Evolutionary conservation across 1,284 basidiomycete genomes (phyloP).

Genomic region (Bjerkandera adusta): DNA sequence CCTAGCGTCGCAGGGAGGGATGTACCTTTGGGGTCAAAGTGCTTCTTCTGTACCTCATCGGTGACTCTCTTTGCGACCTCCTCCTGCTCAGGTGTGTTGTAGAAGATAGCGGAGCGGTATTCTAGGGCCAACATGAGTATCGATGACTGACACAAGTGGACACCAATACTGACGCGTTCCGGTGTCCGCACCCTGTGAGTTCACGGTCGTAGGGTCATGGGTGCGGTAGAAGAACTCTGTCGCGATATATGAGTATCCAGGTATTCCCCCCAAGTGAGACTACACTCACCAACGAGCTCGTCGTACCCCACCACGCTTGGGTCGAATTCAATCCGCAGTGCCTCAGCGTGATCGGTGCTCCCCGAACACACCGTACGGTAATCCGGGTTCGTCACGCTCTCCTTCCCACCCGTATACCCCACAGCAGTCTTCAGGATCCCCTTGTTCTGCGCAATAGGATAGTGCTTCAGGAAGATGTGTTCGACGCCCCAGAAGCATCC

Average conservation of each 20-base stretch:
- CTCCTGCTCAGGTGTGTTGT: slow-evolving; percentile 74
- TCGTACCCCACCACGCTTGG: slow-evolving; percentile 75
- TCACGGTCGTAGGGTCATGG: slow-evolving; percentile 88
- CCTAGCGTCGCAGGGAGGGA: not conserved
- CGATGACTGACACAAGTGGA: not conserved
- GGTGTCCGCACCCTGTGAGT: slow-evolving; percentile 75
- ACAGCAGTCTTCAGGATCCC: slow-evolving; percentile 71
- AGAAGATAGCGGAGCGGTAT: slow-evolving; percentile 94
- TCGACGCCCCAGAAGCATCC: slow-evolving; percentile 82
- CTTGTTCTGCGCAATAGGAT: slow-evolving; percentile 62
- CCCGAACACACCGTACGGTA: slow-evolving; percentile 69
- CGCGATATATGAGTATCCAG: too few relatives aligned
- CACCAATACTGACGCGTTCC: slow-evolving; percentile 67
- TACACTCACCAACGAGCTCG: slow-evolving; percentile 72
- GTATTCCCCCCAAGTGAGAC: too few relatives aligned
- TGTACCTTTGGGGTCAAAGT: slow-evolving; percentile 67
- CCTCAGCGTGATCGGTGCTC: slow-evolving; percentile 87
- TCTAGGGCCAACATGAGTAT: slow-evolving; percentile 43
- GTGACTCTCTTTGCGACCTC: slow-evolving; percentile 79
- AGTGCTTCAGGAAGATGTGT: slow-evolving; percentile 84
- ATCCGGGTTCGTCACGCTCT: slow-evolving; percentile 49
- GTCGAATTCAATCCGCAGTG: slow-evolving; percentile 85
- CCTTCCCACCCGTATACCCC: slow-evolving; percentile 81
- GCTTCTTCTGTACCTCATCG: slow-evolving; percentile 81
- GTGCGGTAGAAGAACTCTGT: slow-evolving; percentile 94